phyloP scores from a whole-genome alignment of 352 stramenopile genomes.

The Pythium sukuiense region DNA sequence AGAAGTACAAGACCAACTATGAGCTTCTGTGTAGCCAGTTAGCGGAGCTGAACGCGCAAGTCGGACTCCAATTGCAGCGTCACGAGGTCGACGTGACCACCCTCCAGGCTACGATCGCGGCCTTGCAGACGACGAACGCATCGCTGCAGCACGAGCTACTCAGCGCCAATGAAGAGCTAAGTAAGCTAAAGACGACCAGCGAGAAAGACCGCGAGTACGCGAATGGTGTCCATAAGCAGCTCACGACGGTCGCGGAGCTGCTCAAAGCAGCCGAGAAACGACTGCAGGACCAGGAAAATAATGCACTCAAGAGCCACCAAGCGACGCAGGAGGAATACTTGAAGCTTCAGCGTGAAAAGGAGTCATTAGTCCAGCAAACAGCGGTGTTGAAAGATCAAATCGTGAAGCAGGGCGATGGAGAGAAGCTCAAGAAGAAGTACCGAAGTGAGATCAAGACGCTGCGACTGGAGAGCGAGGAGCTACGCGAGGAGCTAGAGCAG shows the following conservation, averaged over 20 bases:
- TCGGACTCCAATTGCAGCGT: slow-evolving; percentile 64
- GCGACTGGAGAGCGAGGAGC: slow-evolving; percentile 13
- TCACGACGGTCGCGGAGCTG: slow-evolving; percentile 55
- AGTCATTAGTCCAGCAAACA: slow-evolving; percentile 38
- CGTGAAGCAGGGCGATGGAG: slow-evolving; percentile 11
- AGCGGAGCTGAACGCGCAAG: slow-evolving; percentile 65
- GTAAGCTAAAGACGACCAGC: neutral
- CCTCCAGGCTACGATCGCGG: slow-evolving; percentile 40
- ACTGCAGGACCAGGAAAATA: slow-evolving; percentile 38
- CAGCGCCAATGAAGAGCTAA: slow-evolving; percentile 11
- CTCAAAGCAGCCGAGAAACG: slow-evolving; percentile 58
- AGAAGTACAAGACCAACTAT: slow-evolving; percentile 81
- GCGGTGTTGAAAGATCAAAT: slow-evolving; percentile 27
- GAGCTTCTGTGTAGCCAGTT: slow-evolving; percentile 70
- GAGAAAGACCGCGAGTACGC: slow-evolving; percentile 59
- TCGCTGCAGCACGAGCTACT: slow-evolving; percentile 32
- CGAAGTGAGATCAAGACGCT: slow-evolving; percentile 11
- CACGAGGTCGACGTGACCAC: slow-evolving; percentile 64
- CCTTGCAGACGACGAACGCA: slow-evolving; percentile 40
- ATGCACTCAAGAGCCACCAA: slow-evolving; percentile 29
- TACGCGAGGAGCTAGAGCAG: slow-evolving; percentile 35
- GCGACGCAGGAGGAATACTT: slow-evolving; percentile 32
- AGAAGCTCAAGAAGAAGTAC: slow-evolving; percentile 12
- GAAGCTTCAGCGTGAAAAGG: slow-evolving; percentile 14
- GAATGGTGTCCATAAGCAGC: slow-evolving; percentile 55